Evolutionary conservation across 2,329 filamentous ascomycete species (phyloP), one percentile per base, ranked within the genome.

Genomic region (Penicillium hordei): DNA sequence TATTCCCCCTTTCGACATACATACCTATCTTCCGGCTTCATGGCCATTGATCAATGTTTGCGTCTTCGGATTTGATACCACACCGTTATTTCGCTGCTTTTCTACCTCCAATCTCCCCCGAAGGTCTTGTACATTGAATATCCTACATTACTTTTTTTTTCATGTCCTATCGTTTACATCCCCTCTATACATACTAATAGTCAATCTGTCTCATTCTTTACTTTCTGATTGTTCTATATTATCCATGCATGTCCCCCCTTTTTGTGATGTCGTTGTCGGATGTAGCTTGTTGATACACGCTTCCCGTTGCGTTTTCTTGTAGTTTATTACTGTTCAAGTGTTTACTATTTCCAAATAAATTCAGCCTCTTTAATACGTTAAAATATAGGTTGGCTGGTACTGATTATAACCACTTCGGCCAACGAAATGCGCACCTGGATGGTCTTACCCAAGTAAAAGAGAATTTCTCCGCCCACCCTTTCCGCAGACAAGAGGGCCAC

Each of bases 21-120:
- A 63, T 57, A 56, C 62, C 44, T 54, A 53, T 58, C 55, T 60
- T 52, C 48, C 58, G 40, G 48, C 46, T 40, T 46, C 51, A 48
- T 58, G 62, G 62, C 59, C 62, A 54, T 60, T 64, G 65, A 63
- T 54, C 48, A 23, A 56, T 45, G 60, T 61, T 65, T 55, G 59
- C 55, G 57, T 60, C 63, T 61, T 66, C 57, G 64, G 65, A 65
- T 66, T 65, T 67, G 65, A 67, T 67, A 67, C 65, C 65, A 67
- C 61, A 59, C 61, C 49, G 61, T 57, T 64, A 23, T 50, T 61
- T 49, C 51, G 36, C 48, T 39, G 31, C 31, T 55, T 54, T 46
- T 51, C 48, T 49, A 43, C 33, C 46, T 45, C 40, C 52, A 23
- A 44, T 29, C 34, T 38, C 49, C 40, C 5, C 39, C 40, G 43